Base-by-base conservation (phyloP, 2,329 filamentous ascomycete genomes). In the Geosmithia putterillii region DNA sequence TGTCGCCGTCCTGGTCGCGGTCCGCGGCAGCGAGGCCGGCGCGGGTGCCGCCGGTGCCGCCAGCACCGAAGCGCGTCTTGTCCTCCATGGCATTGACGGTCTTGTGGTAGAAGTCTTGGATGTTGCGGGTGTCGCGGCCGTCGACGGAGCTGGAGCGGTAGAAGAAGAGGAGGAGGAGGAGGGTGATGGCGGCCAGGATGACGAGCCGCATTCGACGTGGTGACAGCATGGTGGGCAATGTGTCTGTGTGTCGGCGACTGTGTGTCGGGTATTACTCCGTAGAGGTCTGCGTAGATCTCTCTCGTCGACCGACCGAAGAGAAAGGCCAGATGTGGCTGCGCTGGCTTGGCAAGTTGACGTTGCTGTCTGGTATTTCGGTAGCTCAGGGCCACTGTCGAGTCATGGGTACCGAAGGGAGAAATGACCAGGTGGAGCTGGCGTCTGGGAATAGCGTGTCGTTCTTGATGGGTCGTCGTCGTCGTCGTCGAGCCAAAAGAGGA, bases 141-240 rank as follows among this genome's bases (percentile, higher is more conserved):
- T 72, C 65, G 45, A 73, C 70, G 42, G 74, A 65, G 41, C 71
- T 71, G n/a, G 73, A 74, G 18, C 81, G 82, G 58, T 86, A 81
- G 67, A 90, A 87, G 51, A 94, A 67, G 44, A 83, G 65, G 39
- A 81, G 70, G 51, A 90, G 63, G 46, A 90, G 62, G 46, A 75
- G 67, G 50, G 79, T 69, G 51, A 88, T 52, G 44, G 80, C 69
- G 45, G 81, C 67, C 54, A 89, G 67, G 49, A 76, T 66, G 44
- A 87, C 65, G 52, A 83, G 66, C 56, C 81, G 80, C 53, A 86
- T 57, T 52, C 86, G 80, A 50, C 86, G 79, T 52, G 74, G 69
- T 18, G 82, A 83, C 54, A 79, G 76, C 83, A 87, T 87, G 46
- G 46, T 55, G 48, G 42, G 21, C 4, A 22, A 6, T 9, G 5